A percentile compares a stretch with the other conserved stretches of the same genome.
phyloP scores from a whole-genome alignment of 192 early-diverging fungal species.

The Podila epigama region DNA sequence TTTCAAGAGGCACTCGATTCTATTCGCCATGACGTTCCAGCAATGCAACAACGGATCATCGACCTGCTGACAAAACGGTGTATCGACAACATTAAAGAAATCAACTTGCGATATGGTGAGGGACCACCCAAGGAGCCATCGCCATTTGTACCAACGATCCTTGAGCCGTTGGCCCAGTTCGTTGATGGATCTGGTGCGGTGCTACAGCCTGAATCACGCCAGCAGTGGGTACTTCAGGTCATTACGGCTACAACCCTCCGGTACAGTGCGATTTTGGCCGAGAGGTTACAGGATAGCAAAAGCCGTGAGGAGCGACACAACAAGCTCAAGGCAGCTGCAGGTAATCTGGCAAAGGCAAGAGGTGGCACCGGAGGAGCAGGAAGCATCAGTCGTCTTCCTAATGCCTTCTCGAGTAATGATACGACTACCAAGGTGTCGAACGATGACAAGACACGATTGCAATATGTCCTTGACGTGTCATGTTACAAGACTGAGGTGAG shows the following conservation, averaged over 20 bases:
- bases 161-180: slow-evolving; percentile 52
- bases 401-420: slow-evolving; percentile 6
- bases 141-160: slow-evolving; percentile 56
- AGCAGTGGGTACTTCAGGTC: slow-evolving; percentile 40
- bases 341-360: slow-evolving; percentile 1
- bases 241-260: slow-evolving; percentile 51
- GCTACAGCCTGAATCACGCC: slow-evolving; percentile 21
- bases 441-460: slow-evolving; percentile 65
- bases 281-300: slow-evolving; percentile 45
- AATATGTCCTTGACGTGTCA: slow-evolving; percentile 59
- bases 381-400: not conserved
- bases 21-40: slow-evolving; percentile 40
- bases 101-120: slow-evolving; percentile 51
- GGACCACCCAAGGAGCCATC: slow-evolving; percentile 56
- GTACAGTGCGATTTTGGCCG: slow-evolving; percentile 30
- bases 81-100: slow-evolving; percentile 48
- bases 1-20: slow-evolving; percentile 12
- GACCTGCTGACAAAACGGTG: slow-evolving; percentile 55
- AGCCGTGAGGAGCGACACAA: slow-evolving; percentile 6
- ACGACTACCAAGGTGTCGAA: slow-evolving; percentile 48
- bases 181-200: slow-evolving; percentile 35
- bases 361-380: not conserved
- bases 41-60: slow-evolving; percentile 49
- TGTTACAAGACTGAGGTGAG: slow-evolving; percentile 61
- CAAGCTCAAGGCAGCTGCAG: slow-evolving; percentile 16